phyloP scores from a whole-genome alignment of 2,329 filamentous ascomycete species.

The Fusarium sp. region DNA sequence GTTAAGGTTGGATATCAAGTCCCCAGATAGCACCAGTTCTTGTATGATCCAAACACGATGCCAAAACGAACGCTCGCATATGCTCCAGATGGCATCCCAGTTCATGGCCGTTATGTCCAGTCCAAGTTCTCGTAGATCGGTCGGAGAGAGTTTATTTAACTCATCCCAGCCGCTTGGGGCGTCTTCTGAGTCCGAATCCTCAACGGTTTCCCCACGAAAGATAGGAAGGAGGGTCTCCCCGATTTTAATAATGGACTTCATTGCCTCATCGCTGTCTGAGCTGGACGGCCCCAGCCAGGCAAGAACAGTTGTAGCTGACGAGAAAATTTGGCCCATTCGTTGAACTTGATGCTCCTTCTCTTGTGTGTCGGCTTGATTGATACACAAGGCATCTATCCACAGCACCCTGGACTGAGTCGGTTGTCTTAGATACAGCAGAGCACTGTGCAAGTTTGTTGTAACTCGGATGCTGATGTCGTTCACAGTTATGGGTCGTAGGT shows the following conservation, averaged over 20 bases:
- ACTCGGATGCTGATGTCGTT: not conserved
- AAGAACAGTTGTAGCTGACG: not conserved
- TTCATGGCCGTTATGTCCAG: not conserved
- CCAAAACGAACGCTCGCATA: constrained; percentile 1
- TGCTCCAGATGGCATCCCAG: not conserved
- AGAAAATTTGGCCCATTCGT: not conserved
- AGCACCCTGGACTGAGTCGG: not conserved
- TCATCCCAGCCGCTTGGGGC: not conserved
- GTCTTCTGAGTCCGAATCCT: not conserved
- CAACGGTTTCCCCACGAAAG: too few species aligned
- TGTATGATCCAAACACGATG: not conserved
- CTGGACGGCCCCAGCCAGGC: not conserved
- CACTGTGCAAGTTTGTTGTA: not conserved
- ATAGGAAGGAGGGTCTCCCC: not conserved
- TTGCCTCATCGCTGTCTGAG: not conserved
- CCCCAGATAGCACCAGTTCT: not conserved
- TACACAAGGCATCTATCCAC: not conserved
- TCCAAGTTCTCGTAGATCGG: not conserved
- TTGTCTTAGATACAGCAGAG: not conserved
- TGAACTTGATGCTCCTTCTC: not conserved
- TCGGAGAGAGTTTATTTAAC: not conserved
- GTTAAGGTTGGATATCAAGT: not conserved
- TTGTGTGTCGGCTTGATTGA: not conserved
- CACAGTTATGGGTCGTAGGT: not conserved
- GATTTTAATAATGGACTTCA: not conserved